Base-by-base conservation (phyloP, 129 eudicot genomes). In the Artemisia argyi region DNA sequence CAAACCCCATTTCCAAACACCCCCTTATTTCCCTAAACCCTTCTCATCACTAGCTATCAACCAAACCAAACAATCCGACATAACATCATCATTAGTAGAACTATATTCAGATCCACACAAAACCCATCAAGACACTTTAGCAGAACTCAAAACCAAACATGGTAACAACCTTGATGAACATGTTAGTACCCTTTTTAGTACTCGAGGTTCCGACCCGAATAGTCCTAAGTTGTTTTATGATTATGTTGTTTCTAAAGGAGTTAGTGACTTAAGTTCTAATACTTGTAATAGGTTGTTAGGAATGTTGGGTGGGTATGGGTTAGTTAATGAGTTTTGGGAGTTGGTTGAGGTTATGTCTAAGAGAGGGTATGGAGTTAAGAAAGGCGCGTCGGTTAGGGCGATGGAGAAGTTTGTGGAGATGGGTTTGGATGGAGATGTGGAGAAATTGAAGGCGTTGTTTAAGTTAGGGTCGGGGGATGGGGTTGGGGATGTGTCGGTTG, bases 301-400 rank as follows among this genome's bases (percentile, higher is more conserved):
- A 11, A 71, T 89, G 61, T 59, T 92, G 52, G 96, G 91, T 16
- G 73, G 18, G 20, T 87, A 83, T 76, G 96, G 95, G 49, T 69
- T 79, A 59, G 88, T 85, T 61, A 78, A 82, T 3, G 91, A 89
- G 73, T 86, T 84, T 71, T 89, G 96, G 98, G 91, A 80, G 71
- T 68, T 85, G 83, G 87, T 87, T 77, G 86, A 68, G 56, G 8
- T 55, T 69, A 89, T 92, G 98, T 87, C 54, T 77, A 73, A 59
- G 75, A 92, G 78, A 78, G 98, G 98, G 32, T 92, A 83, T 72
- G 96, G 98, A n/a, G 89, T 92, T 49, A 39, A 65, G 48, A 87
- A 79, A 54, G 91, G 91, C 2, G 71, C 91, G 0, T 78, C 71
- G 10, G 81, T 42, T 67, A 54, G 72, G 65, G 91, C 81, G 18